Conservation (phyloP, 306 rosid species). For the Senna siamea region DNA sequence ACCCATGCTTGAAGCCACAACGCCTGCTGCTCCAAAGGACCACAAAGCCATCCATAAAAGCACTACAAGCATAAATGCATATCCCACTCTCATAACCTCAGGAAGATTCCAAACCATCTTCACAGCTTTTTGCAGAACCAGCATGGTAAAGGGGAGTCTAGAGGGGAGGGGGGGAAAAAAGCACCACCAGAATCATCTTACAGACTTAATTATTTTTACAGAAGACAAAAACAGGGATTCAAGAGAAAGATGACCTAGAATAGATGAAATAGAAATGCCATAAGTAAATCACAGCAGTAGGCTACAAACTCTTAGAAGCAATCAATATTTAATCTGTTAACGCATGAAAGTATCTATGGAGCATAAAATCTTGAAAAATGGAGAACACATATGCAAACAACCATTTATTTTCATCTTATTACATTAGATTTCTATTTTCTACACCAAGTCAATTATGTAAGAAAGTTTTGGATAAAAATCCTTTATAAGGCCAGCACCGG, state of each 20-base stretch:
- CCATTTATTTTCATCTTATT: constrained; percentile 19
- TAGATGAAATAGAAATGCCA: constrained; percentile 12
- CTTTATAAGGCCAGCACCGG: neutral
- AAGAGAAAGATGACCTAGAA: neutral
- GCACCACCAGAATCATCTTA: constrained; percentile 25
- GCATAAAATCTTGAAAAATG: neutral
- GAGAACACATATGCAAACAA: neutral
- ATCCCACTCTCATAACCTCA: constrained; percentile 77
- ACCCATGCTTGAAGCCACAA: constrained; percentile 89
- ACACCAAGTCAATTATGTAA: neutral
- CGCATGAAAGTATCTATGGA: neutral
- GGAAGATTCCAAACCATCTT: constrained; percentile 95
- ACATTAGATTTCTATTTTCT: neutral
- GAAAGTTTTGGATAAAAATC: neutral
- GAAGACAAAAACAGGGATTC: neutral
- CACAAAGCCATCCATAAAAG: constrained; percentile 90
- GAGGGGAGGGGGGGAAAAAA: constrained; percentile 39
- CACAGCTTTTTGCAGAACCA: constrained; percentile 88
- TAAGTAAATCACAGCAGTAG: neutral
- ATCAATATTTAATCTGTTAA: neutral
- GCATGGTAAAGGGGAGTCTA: constrained; percentile 95
- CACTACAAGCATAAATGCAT: constrained; percentile 83
- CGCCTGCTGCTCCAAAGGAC: constrained; percentile 98
- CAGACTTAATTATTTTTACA: constrained; percentile 6
- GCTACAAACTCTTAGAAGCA: constrained; percentile 9